Evolutionary conservation across 257 asterid genomes (phyloP).

Genomic region (Penstemon eatonii): DNA sequence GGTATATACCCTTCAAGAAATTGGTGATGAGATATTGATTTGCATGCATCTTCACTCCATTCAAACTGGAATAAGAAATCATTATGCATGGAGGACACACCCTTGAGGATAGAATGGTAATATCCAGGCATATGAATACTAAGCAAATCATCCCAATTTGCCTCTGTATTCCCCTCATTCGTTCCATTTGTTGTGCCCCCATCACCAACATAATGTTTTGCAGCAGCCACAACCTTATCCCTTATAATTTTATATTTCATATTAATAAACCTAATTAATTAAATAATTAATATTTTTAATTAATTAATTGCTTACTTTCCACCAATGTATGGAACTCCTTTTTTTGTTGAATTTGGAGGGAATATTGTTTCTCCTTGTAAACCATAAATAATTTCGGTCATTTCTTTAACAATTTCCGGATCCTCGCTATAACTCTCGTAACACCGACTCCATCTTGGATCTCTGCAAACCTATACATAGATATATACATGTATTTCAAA

Average conservation of each 20-base stretch:
- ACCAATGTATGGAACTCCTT: too few species aligned
- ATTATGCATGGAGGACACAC: conserved; percentile 20
- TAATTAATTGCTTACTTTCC: too few species aligned
- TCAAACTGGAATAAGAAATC: conserved; percentile 34
- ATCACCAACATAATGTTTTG: conserved; percentile 15
- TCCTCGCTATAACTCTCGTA: too few species aligned
- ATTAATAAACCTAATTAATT: background rate
- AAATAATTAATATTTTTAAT: too few species aligned
- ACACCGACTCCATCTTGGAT: too few species aligned
- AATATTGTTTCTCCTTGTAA: too few species aligned
- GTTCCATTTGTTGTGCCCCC: conserved; percentile 19
- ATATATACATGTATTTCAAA: too few species aligned
- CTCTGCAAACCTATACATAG: too few species aligned
- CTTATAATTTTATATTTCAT: background rate
- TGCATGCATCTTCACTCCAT: conserved; percentile 25
- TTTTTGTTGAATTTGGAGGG: too few species aligned
- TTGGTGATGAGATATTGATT: conserved; percentile 11
- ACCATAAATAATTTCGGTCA: too few species aligned
- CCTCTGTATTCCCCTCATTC: conserved; percentile 5
- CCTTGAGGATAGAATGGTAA: conserved; percentile 19
- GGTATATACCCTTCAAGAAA: conserved; percentile 19
- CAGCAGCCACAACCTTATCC: conserved; percentile 13
- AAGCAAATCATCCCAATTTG: conserved; percentile 8
- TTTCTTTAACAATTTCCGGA: too few species aligned
- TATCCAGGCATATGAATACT: conserved; percentile 25